Evolutionary conservation across 352 stramenopile species (phyloP).

Genomic region (Phytophthora tentaculata): DNA sequence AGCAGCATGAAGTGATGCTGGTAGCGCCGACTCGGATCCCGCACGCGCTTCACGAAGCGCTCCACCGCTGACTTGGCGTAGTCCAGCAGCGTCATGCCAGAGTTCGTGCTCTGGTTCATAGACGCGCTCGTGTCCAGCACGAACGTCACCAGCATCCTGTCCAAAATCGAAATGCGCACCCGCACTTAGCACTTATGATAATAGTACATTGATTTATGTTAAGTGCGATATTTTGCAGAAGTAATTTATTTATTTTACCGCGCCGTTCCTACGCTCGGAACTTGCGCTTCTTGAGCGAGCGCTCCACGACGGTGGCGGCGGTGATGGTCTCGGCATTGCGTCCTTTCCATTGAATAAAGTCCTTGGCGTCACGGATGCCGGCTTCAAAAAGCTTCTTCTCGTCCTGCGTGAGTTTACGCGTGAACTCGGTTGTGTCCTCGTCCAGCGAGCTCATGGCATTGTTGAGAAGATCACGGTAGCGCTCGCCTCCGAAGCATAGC

Average conservation of each 20-base stretch:
- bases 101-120: constrained; percentile 91
- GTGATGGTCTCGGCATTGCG: constrained; percentile 72
- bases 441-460: constrained; percentile 86
- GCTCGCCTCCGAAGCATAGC: constrained; percentile 75
- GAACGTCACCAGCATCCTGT: constrained; percentile 87
- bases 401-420: constrained; percentile 67
- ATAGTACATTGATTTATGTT: background rate
- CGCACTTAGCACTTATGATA: background rate
- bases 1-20: constrained; percentile 92
- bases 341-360: constrained; percentile 83
- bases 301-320: constrained; percentile 59
- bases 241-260: constrained; percentile 24
- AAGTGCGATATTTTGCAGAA: background rate
- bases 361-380: constrained; percentile 65
- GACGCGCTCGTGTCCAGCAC: constrained; percentile 91
- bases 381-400: constrained; percentile 78
- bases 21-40: constrained; percentile 81
- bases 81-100: constrained; percentile 89
- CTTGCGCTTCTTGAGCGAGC: constrained; percentile 69
- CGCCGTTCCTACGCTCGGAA: constrained; percentile 30
- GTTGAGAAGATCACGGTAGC: constrained; percentile 81
- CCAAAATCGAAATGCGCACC: background rate
- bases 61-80: constrained; percentile 90
- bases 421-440: constrained; percentile 88
- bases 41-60: constrained; percentile 88